These are phyloP conservation scores for Musa schizocarpa DNA, from an alignment of 176 grass and related monocot species.

Conservation along the genomic window DNA sequence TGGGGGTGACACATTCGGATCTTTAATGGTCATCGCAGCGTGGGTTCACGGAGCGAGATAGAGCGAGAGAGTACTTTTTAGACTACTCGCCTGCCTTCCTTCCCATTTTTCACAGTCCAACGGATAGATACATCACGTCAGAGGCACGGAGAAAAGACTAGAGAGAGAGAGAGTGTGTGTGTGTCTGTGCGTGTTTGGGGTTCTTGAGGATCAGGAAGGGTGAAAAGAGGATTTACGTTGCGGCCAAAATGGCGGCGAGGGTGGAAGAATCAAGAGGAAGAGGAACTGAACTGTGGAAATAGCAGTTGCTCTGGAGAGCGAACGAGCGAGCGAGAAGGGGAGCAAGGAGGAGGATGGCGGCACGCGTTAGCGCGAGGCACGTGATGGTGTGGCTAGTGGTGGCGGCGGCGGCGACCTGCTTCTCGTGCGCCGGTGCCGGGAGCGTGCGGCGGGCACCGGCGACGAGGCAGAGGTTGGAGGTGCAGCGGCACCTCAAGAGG, in stretches of 20 bases:
- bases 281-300: neutral
- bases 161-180: neutral
- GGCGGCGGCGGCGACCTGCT: constrained; percentile 22
- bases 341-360: constrained; percentile 33
- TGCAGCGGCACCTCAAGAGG: constrained; percentile 74
- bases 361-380: constrained; percentile 18
- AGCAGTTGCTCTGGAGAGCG: neutral
- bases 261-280: neutral
- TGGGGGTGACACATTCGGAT: neutral
- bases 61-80: neutral
- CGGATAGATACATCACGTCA: neutral
- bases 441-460: constrained; percentile 22
- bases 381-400: constrained; percentile 31
- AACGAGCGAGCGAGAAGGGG: neutral
- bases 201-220: neutral
- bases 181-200: neutral
- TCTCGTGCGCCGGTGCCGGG: constrained; percentile 33
- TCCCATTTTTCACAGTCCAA: neutral
- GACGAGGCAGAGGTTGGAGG: constrained; percentile 22
- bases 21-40: neutral
- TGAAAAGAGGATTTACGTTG: neutral
- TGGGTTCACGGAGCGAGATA: neutral
- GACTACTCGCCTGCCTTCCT: neutral
- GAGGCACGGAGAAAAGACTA: neutral
- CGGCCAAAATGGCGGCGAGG: neutral